Evolutionary conservation across 139 green algal genomes (phyloP).

Genomic region (Picochlorum sp.): DNA sequence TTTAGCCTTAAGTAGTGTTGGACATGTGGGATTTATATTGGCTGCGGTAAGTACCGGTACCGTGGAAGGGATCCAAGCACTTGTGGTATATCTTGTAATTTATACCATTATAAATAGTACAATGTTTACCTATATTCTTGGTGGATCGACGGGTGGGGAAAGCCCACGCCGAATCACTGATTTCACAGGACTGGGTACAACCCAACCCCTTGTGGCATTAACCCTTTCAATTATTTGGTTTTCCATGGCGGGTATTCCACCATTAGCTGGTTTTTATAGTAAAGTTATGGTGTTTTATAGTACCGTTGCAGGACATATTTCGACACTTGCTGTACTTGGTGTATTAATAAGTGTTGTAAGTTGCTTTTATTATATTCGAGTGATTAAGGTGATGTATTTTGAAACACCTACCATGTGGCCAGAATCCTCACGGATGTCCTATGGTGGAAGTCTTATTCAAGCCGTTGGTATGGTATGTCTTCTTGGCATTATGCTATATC

Average conservation of each 20-base stretch:
- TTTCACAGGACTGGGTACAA: conserved; percentile 31
- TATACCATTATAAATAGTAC: conserved; percentile 48
- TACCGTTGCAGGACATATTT: conserved; percentile 33
- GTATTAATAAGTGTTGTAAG: conserved; percentile 44
- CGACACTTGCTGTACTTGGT: conserved; percentile 41
- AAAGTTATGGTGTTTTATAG: conserved; percentile 53
- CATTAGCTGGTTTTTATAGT: conserved; percentile 51
- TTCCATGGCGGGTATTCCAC: conserved; percentile 47
- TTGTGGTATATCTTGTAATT: conserved; percentile 43
- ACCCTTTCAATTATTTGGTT: conserved; percentile 38
- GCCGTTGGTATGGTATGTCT: conserved; percentile 36
- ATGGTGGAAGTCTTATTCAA: conserved; percentile 24
- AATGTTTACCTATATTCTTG: conserved; percentile 26
- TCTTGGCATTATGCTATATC: conserved; percentile 42
- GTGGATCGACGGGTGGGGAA: neutral
- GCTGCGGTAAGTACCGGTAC: conserved; percentile 45
- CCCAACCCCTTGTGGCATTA: conserved; percentile 34
- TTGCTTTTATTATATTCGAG: conserved; percentile 59
- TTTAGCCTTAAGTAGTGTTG: conserved; percentile 50
- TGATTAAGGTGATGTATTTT: conserved; percentile 66
- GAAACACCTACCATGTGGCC: conserved; percentile 41
- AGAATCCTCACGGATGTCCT: conserved; percentile 24
- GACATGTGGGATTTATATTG: conserved; percentile 48
- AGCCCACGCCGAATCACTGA: conserved; percentile 31
- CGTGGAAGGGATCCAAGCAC: conserved; percentile 43